Evolutionary conservation across 352 stramenopile genomes (phyloP), one percentile per base, ranked within the genome.

Genomic region (Phytophthora sansomeana): DNA sequence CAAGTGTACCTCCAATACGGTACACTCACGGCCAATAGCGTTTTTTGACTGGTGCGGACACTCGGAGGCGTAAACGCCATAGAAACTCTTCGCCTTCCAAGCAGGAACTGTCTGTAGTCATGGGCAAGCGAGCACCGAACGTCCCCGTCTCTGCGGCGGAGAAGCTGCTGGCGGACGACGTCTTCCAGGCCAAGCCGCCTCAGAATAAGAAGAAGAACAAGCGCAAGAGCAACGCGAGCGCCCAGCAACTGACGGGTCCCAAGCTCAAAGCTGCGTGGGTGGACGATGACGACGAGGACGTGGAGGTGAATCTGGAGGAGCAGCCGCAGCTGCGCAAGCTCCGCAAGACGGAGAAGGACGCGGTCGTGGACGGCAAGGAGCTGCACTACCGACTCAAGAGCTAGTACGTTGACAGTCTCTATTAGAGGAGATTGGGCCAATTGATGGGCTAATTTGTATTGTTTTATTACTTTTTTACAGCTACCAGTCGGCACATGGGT

Each of bases 201-300:
- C n/a, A 24, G 33, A 72, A 62, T 38, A 61, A 56, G 36, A 76
- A 67, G 32, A 62, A 69, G 26, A 52, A 51, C 21, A 84, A 72
- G 47, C 79, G 83, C 24, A 56, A 67, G 53, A 57, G 50, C 32
- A 76, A 75, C 28, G 61, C 30, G 53, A 64, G 9, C 6, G 39
- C 17, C 17, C n/a, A 46, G 28, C 60, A 69, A n/a, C 51, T 61
- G 14, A 30, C 41, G 3, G 59, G 50, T 14, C 50, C 42, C 1
- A 69, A 72, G 24, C 51, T 86, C 10, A 76, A 88, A 42, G 72
- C 84, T 0, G 91, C 87, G 16, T 97, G 91, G 91, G 78, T 93
- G 42, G 91, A 97, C 72, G 90, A 97, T 7, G 91, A 97, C 54
- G 91, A 97, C 58, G 78, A 77, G 6, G 63, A 83, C 16, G 73